phyloP scores from a whole-genome alignment of 1,139 yeast species.

The Yamadazyma blattariae region DNA sequence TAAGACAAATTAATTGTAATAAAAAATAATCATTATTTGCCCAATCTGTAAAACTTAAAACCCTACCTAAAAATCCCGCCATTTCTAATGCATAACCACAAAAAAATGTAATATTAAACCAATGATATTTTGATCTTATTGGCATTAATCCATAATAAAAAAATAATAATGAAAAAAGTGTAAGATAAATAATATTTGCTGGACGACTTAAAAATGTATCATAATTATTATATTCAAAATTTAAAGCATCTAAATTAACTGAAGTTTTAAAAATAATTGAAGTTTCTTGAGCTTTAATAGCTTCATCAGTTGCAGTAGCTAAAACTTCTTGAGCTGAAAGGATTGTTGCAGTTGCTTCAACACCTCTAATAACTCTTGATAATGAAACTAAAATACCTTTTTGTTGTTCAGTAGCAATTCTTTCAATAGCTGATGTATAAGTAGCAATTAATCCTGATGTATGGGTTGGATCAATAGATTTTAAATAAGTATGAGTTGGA shows the following conservation, averaged over 20 bases:
- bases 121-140: conserved; percentile 23
- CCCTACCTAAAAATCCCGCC: conserved; percentile 70
- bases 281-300: conserved; percentile 28
- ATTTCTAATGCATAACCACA: conserved; percentile 34
- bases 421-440: conserved; percentile 16
- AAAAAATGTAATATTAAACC: conserved; percentile 29
- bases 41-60: conserved; percentile 39
- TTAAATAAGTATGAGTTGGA: conserved; percentile 18
- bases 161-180: conserved; percentile 24
- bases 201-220: conserved; percentile 21
- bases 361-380: conserved; percentile 31
- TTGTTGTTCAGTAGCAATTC: conserved; percentile 14
- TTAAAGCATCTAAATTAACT: conserved; percentile 29
- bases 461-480: conserved; percentile 18
- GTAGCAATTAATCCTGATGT: conserved; percentile 16
- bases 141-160: conserved; percentile 18
- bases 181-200: conserved; percentile 31
- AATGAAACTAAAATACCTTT: conserved; percentile 13
- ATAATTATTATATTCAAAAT: conserved; percentile 26
- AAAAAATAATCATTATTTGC: conserved; percentile 22
- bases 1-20: conserved; percentile 29
- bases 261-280: conserved; percentile 29
- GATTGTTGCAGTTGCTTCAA: conserved; percentile 35
- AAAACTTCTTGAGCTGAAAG: conserved; percentile 31
- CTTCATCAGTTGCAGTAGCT: conserved; percentile 37